phyloP scores from a whole-genome alignment of 192 early-diverging fungal genomes.

The Coemansia sp. region DNA sequence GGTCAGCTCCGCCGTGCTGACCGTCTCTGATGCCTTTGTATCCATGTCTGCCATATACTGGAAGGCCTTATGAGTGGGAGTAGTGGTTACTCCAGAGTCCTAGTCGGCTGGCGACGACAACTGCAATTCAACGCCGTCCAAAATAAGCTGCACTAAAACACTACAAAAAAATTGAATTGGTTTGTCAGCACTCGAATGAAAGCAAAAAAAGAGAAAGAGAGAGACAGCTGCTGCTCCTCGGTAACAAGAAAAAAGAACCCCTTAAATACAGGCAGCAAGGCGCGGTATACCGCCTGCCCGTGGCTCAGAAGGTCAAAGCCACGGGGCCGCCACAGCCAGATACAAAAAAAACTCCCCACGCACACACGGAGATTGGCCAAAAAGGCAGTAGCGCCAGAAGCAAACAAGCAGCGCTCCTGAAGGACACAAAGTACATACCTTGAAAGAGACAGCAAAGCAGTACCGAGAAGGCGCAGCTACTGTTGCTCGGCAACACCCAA shows the following conservation, averaged over 20 bases:
- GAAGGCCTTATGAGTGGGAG: neutral
- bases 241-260: neutral
- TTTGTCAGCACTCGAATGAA: neutral
- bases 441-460: conserved; percentile 1
- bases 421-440: neutral
- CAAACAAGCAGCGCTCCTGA: conserved; percentile 1
- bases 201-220: neutral
- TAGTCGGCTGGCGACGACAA: neutral
- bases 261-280: neutral
- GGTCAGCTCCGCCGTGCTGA: conserved; percentile 49
- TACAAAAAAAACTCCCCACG: conserved; percentile 4
- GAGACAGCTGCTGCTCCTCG: neutral
- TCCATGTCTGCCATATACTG: conserved; percentile 11
- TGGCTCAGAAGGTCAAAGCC: conserved; percentile 7
- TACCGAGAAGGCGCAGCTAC: neutral
- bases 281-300: neutral
- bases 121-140: neutral
- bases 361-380: neutral
- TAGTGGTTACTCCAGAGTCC: neutral
- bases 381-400: conserved; percentile 5
- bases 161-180: neutral
- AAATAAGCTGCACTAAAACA: neutral
- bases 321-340: conserved; percentile 10
- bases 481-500: neutral
- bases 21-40: conserved; percentile 16